Percentiles rank a stretch among this genome's conserved stretches.
Conservation (phyloP, 805 yeast species). For the Starmera caribaea region DNA sequence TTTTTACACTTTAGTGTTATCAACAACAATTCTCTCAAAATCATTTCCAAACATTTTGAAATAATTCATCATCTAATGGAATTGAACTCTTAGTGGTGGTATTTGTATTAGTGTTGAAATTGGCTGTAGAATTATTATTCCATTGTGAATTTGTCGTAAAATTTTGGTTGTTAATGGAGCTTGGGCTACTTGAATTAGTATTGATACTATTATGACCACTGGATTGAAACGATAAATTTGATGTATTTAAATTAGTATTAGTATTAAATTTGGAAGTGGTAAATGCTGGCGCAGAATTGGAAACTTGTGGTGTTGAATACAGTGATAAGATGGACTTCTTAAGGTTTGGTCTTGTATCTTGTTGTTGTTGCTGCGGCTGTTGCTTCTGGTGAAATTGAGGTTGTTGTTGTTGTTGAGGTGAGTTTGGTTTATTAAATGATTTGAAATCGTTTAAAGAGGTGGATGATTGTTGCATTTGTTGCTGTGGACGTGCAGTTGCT, state of each 20-base stretch:
- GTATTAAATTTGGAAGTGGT: conserved; percentile 3
- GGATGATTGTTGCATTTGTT: background rate
- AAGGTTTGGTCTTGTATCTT: conserved; percentile 61
- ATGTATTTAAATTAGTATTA: conserved; percentile 2
- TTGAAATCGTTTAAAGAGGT: background rate
- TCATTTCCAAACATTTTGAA: conserved; percentile 60
- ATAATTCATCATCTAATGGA: conserved; percentile 50
- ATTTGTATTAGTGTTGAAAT: conserved; percentile 1
- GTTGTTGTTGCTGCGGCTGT: conserved; percentile 9
- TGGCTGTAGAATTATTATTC: conserved; percentile 2
- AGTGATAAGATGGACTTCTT: conserved; percentile 87
- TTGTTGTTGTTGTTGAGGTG: conserved; percentile 6
- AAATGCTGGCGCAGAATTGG: conserved; percentile 15
- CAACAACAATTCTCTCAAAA: no score
- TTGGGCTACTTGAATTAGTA: no score
- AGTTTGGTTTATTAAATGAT: background rate
- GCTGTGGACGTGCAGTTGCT: conserved; percentile 7
- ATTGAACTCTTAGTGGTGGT: conserved; percentile 5
- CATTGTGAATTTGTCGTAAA: background rate
- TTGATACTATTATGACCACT: background rate
- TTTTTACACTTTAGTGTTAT: no score
- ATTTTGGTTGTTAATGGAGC: no score
- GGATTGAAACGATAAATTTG: conserved; percentile 1
- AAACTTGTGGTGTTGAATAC: conserved; percentile 49
- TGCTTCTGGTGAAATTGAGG: conserved; percentile 5